phyloP scores from a whole-genome alignment of 306 rosid species.

The Cicer cuneatum region DNA sequence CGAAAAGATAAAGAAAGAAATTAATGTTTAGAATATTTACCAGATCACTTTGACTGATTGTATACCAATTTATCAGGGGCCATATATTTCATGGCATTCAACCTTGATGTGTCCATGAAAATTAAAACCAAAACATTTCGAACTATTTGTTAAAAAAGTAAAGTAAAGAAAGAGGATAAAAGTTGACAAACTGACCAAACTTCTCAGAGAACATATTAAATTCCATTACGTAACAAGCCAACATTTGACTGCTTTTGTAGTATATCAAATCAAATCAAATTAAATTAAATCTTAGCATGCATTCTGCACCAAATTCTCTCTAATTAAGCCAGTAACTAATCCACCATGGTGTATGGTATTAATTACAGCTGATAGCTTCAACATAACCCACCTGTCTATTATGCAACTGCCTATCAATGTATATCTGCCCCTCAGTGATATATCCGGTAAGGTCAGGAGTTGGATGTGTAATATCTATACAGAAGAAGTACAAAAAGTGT shows the following conservation, averaged over 20 bases:
- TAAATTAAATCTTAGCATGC: constrained; percentile 14
- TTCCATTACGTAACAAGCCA: constrained; percentile 24
- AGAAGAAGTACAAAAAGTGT: constrained; percentile 45
- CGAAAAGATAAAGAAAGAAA: constrained; percentile 30
- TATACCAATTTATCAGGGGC: constrained; percentile 14
- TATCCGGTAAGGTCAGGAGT: constrained; percentile 99
- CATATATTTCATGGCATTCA: constrained; percentile 10
- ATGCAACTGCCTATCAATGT: constrained; percentile 91
- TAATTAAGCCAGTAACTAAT: constrained; percentile 11
- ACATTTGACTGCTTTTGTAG: constrained; percentile 20
- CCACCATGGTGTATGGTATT: constrained; percentile 13
- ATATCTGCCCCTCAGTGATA: constrained; percentile 98
- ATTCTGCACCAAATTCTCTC: constrained; percentile 22
- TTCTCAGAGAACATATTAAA: background rate
- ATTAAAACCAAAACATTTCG: constrained; percentile 28
- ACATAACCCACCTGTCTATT: constrained; percentile 84
- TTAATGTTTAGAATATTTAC: constrained; percentile 34
- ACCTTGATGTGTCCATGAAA: constrained; percentile 21
- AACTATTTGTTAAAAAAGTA: constrained; percentile 19
- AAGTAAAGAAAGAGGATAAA: constrained; percentile 11
- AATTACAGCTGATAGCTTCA: constrained; percentile 34
- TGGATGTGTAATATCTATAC: constrained; percentile 94
- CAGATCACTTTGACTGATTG: background rate
- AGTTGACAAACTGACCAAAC: constrained; percentile 16
- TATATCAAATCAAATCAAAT: background rate